Base-by-base conservation (phyloP, 257 asterid genomes). In the Capsicum baccatum region DNA sequence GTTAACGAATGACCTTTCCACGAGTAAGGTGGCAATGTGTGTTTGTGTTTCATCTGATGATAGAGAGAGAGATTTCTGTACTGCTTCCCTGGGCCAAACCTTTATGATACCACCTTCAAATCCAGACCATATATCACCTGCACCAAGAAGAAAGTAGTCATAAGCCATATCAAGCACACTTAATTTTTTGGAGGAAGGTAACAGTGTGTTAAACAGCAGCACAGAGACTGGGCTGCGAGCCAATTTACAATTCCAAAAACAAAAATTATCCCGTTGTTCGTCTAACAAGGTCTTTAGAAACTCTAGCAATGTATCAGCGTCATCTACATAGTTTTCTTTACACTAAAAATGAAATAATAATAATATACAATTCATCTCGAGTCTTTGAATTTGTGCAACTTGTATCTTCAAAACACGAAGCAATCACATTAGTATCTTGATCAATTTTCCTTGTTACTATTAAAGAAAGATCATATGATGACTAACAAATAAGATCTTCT, bases 121-220 rank as follows among this genome's bases (percentile, higher is more conserved):
- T 42, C 99, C 98, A 35, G 98, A 87, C 99, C 99, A 97, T 80
- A 97, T 63, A 89, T 97, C 99, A 88, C 99, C 99, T 96, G 81
- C 47, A 87, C 39, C 74, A 82, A 70, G 66, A 78, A 78, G 66
- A 37, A 5, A 54, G 82, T 33, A 54, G 66, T 78, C 66, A 78
- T 78, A 64, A 56, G 62, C 62, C 19, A 56, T 56, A 14, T 8
- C 62, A 56, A 56, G 62, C n/a, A 56, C 62, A 15, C n/a, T 59
- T 59, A 8, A 8, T 9, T 62, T 62, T 62, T 62, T 62, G 0
- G 37, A 62, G 68, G 13, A 62, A n/a, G 37, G 35, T 19, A 19
- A 62, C 42, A 21, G 37, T 56, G 15, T 56, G 6, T 56, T 56
- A 15, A 56, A 14, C 62, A 56, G 6, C 62, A 56, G 62, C 8